Conservation (phyloP, 441 rosid species). For the Hura crepitans region DNA sequence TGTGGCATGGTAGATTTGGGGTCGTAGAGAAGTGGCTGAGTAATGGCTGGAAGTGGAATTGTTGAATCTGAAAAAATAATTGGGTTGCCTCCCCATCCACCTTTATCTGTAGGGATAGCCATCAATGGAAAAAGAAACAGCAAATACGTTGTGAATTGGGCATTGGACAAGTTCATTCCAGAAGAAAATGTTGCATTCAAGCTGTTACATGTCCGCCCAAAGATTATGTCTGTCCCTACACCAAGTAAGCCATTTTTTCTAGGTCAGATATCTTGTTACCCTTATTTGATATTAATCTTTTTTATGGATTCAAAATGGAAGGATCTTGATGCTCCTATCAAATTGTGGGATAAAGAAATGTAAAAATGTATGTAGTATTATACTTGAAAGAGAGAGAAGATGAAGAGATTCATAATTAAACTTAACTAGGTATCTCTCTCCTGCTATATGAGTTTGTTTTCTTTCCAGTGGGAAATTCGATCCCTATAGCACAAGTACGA, state of each 20-base stretch:
- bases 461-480: constrained; percentile 58
- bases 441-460: constrained; percentile 12
- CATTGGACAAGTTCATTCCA: constrained; percentile 60
- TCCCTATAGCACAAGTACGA: constrained; percentile 67
- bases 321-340: background rate
- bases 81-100: constrained; percentile 34
- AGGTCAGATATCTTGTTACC: background rate
- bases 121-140: constrained; percentile 56
- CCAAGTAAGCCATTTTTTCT: constrained; percentile 47
- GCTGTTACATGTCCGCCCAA: constrained; percentile 62
- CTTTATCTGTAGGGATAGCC: constrained; percentile 51
- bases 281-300: constrained; percentile 6
- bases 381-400: background rate
- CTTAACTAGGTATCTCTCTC: background rate
- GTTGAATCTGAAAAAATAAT: constrained; percentile 25
- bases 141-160: constrained; percentile 65
- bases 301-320: background rate
- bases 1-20: constrained; percentile 10
- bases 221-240: constrained; percentile 56
- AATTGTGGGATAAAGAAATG: background rate
- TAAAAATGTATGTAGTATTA: too few species aligned
- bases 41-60: constrained; percentile 39
- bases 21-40: constrained; percentile 14
- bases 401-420: background rate
- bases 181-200: constrained; percentile 48